phyloP scores from a whole-genome alignment of 345 rosid genomes.

The Diplotaxis tenuifolia region DNA sequence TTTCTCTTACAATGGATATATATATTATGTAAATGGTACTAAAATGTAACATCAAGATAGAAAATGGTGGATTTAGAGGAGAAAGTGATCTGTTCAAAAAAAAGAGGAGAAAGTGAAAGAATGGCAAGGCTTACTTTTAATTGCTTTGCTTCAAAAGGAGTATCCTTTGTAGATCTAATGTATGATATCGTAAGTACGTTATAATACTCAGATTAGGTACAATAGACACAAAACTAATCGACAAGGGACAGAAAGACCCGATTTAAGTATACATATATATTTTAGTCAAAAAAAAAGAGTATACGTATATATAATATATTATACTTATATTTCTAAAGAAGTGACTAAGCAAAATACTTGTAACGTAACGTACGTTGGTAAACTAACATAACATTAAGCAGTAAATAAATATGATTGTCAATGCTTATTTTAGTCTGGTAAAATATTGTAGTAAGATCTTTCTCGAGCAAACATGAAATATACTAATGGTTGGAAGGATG shows the following conservation, averaged over 20 bases:
- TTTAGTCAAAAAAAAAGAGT: too few relatives aligned
- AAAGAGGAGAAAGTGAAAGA: not conserved
- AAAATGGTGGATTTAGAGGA: not conserved
- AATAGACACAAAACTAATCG: not conserved
- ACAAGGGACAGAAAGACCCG: not conserved
- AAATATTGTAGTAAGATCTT: not conserved
- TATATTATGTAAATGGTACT: not conserved
- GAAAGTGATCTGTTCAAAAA: too few relatives aligned
- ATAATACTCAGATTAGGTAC: not conserved
- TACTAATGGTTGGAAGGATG: too few relatives aligned
- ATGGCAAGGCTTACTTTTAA: not conserved
- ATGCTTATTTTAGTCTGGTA: not conserved
- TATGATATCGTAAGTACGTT: not conserved
- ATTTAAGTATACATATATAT: not conserved
- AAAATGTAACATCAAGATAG: not conserved
- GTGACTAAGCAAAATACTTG: not conserved
- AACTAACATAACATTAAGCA: not conserved
- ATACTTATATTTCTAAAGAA: not conserved
- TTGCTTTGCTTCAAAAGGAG: not conserved
- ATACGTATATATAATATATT: too few relatives aligned
- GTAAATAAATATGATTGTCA: not conserved
- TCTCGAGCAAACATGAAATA: not conserved
- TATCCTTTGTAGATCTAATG: not conserved
- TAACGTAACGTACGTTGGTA: not conserved
- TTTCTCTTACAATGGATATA: not conserved